phyloP scores from a whole-genome alignment of 2,329 filamentous ascomycete genomes.

The Metarhizium album region DNA sequence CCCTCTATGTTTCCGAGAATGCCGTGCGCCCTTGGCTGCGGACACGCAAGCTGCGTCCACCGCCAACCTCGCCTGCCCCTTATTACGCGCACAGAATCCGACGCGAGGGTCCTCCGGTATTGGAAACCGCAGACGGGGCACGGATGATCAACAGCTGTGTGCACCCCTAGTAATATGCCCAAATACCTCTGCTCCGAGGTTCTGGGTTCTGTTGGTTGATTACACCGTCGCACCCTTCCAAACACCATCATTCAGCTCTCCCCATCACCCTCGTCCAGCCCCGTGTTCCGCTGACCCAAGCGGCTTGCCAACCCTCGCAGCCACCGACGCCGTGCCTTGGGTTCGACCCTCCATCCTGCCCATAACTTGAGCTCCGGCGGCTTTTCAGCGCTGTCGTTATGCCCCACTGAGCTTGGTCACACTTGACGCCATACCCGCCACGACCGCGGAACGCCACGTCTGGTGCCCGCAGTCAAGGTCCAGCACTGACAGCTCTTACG shows the following conservation, averaged over 20 bases:
- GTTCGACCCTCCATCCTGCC: background rate
- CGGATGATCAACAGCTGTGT: background rate
- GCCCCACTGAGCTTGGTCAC: conserved; percentile 3
- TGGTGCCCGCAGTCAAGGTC: background rate
- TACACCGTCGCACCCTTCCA: conserved; percentile 10
- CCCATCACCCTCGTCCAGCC: background rate
- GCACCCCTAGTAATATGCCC: background rate
- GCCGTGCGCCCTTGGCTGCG: conserved; percentile 1
- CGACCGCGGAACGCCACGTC: conserved; percentile 5
- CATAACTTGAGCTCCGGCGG: background rate
- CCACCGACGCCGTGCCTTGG: conserved; percentile 8
- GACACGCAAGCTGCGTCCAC: background rate
- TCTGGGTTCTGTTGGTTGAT: conserved; percentile 5
- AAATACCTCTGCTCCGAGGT: background rate
- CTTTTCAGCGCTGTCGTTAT: conserved; percentile 2
- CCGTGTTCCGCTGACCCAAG: conserved; percentile 1
- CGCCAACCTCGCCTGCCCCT: background rate
- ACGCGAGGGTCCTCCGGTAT: background rate
- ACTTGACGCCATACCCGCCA: conserved; percentile 11
- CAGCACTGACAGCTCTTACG: too few relatives aligned
- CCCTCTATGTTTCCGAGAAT: background rate
- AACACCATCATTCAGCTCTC: conserved; percentile 8
- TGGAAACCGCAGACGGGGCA: background rate
- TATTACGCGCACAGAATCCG: background rate
- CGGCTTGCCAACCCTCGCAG: conserved; percentile 4